These are phyloP conservation scores for Metschnikowia lunata DNA, from an alignment of 805 yeast species.

Conservation along the genomic window DNA sequence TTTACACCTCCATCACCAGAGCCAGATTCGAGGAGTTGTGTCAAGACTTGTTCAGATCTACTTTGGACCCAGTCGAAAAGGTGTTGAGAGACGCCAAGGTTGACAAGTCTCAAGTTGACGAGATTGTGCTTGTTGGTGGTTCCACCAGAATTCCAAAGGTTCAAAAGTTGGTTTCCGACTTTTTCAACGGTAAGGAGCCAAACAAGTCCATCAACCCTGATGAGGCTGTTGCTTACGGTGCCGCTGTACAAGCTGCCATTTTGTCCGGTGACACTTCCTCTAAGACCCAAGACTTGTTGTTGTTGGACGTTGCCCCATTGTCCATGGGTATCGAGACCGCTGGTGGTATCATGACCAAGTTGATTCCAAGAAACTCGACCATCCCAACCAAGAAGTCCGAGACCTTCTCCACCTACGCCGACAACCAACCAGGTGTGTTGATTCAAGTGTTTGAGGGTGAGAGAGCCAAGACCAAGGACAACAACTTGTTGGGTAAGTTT, in stretches of 20 bases:
- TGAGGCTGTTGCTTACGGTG: slow-evolving; percentile 55
- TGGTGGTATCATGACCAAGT: slow-evolving; percentile 98
- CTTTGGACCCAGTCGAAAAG: slow-evolving; percentile 45
- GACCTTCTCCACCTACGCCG: slow-evolving; percentile 94
- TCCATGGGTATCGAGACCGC: slow-evolving; percentile 98
- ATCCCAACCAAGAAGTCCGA: slow-evolving; percentile 97
- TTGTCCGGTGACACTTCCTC: slow-evolving; percentile 64
- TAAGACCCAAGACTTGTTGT: slow-evolving; percentile 86
- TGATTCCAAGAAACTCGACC: slow-evolving; percentile 97
- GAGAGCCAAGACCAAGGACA: slow-evolving; percentile 93
- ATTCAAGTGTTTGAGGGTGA: slow-evolving; percentile 98
- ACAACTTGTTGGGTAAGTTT: slow-evolving; percentile 95
- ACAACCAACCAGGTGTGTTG: slow-evolving; percentile 97
- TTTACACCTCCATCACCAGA: slow-evolving; percentile 44
- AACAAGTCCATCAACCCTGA: slow-evolving; percentile 48
- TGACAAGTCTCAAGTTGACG: slow-evolving; percentile 43
- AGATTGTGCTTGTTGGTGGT: slow-evolving; percentile 47
- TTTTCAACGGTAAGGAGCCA: slow-evolving; percentile 45
- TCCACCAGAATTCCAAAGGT: slow-evolving; percentile 50
- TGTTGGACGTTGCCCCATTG: slow-evolving; percentile 96
- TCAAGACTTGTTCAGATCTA: slow-evolving; percentile 41
- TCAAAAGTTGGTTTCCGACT: slow-evolving; percentile 43
- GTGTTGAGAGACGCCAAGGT: slow-evolving; percentile 44
- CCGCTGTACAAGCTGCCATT: slow-evolving; percentile 99
- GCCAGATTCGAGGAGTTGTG: slow-evolving; percentile 48